Conservation (phyloP, 305 asterid species). For the Galium porrigens region DNA sequence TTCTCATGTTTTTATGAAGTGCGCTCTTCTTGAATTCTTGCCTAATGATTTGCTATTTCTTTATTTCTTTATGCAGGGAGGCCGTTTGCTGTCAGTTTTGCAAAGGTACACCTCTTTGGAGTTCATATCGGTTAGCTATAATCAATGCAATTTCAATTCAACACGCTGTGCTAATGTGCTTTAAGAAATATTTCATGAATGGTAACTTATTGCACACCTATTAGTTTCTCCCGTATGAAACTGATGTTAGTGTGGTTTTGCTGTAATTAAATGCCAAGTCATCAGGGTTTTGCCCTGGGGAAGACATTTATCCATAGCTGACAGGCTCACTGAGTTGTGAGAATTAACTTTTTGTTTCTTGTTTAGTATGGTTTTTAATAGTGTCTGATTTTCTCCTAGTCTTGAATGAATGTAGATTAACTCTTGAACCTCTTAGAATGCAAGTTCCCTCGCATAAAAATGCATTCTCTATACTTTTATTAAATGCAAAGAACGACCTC, state of each 20-base stretch:
- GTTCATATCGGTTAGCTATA: not conserved
- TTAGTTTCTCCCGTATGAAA: not conserved
- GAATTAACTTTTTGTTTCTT: not conserved
- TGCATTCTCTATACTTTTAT: not conserved
- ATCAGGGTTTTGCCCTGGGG: not conserved
- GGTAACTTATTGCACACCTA: not conserved
- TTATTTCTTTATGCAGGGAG: constrained; percentile 39
- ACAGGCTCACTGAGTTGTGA: not conserved
- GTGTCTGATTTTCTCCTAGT: not conserved
- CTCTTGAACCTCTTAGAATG: not conserved
- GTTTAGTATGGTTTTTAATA: not conserved
- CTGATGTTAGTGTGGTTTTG: not conserved
- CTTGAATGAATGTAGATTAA: not conserved
- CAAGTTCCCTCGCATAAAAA: not conserved
- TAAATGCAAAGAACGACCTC: not conserved
- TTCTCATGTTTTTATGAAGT: not conserved
- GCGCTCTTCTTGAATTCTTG: not conserved
- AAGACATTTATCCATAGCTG: too few species aligned
- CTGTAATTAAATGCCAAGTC: not conserved
- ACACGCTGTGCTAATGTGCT: not conserved
- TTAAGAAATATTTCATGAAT: not conserved
- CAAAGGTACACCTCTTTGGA: constrained; percentile 37
- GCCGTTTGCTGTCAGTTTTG: constrained; percentile 75
- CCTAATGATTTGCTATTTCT: constrained; percentile 19
- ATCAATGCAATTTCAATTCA: not conserved